Percentiles rank a stretch among this genome's conserved stretches.
These are phyloP conservation scores for Kluyveromyces sp. DNA, from an alignment of 1,139 yeast genomes.

Conservation along the genomic window DNA sequence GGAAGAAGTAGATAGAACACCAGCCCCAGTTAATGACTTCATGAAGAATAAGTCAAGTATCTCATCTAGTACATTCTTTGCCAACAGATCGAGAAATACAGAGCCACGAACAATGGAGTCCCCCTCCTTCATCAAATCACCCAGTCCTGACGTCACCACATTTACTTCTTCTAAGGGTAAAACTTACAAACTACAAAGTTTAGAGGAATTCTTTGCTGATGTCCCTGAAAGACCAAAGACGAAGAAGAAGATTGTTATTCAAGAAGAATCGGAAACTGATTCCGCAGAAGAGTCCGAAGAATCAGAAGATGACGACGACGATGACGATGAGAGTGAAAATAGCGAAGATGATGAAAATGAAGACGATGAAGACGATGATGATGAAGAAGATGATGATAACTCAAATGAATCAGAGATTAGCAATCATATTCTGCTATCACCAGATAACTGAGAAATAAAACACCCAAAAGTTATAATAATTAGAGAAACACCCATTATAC, in stretches of 20 bases:
- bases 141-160: neutral
- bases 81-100: neutral
- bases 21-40: slow-evolving; percentile 26
- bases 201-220: slow-evolving; percentile 80
- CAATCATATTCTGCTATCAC: no score
- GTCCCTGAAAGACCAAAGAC: slow-evolving; percentile 29
- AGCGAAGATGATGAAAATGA: neutral
- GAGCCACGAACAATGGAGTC: neutral
- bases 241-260: slow-evolving; percentile 27
- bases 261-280: slow-evolving; percentile 26
- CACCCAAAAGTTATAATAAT: no score
- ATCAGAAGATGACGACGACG: slow-evolving; percentile 6
- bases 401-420: no score
- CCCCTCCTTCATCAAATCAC: slow-evolving; percentile 3
- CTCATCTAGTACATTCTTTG: slow-evolving; percentile 17
- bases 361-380: neutral
- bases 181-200: slow-evolving; percentile 57
- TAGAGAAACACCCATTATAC: no score
- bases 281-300: slow-evolving; percentile 13
- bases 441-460: no score
- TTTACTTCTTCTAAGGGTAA: slow-evolving; percentile 21
- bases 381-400: neutral
- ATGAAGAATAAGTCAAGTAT: slow-evolving; percentile 23
- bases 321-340: slow-evolving; percentile 5
- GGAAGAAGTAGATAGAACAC: slow-evolving; percentile 13